Evolutionary conservation across 192 early-diverging fungal genomes (phyloP), one percentile per base, ranked within the genome.

Genomic region (Coemansia sp.): DNA sequence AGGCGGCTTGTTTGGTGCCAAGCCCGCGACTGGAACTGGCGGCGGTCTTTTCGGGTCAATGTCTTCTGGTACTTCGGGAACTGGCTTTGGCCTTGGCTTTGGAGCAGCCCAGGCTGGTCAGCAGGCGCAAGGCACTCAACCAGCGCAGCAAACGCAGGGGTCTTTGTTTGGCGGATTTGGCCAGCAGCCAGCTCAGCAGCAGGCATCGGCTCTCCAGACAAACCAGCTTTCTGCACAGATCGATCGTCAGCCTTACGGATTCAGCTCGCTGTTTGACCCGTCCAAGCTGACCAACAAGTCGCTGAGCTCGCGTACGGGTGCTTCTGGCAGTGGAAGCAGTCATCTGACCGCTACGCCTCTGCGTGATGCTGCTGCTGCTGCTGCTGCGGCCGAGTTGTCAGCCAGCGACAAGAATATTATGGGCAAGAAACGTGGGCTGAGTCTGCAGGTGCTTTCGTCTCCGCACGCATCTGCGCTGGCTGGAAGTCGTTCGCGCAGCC

Each of bases 241-340:
- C 61, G 94, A 95, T 63, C 82, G 85, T 60, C 91, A 93, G 70
- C 95, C 95, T 8, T 98, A 97, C 74, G 96, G 96, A 33, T 80
- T 82, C 51, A 94, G 89, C 58, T 90, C 94, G 38, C 81, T 98
- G 36, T 94, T 98, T 69, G 83, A 88, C 70, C 76, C 75, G 33
- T 57, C 66, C 5, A 70, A 66, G 55, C 74, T 85, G 22, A 75
- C 64, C 2, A 66, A 38, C 58, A 68, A 60, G 48, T 41, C 66
- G 20, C 61, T 62, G 8, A 15, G 45, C 20, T 15, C 61, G 61
- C 61, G 61, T 7, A 2, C 61, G 5, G 58, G 34, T n/a, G 62
- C 66, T 9, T 56, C 51, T 11, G 65, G 56, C 11, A 36, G 61
- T 18, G 52, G 61, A 53, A 68, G 85, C 77, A 70, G 78, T 71